Conservation (phyloP, 768 basidiomycete genomes). For the Tulasnella sp. region DNA sequence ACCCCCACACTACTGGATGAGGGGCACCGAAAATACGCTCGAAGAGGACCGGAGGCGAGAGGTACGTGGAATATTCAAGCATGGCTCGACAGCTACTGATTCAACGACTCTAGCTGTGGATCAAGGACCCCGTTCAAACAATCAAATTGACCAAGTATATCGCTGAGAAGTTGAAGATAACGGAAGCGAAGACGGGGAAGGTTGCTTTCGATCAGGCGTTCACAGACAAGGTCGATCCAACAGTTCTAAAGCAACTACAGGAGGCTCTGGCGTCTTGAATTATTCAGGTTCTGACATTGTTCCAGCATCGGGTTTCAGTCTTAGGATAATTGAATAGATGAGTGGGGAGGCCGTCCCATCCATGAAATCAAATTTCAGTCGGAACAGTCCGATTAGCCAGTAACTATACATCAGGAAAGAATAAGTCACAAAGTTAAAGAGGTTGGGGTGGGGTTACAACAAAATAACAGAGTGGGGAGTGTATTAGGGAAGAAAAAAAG, state of each 20-base stretch:
- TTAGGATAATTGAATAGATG: slow-evolving; percentile 10
- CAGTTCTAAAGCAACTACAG: slow-evolving; percentile 63
- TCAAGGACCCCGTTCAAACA: slow-evolving; percentile 72
- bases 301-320: neutral
- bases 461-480: neutral
- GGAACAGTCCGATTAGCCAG: slow-evolving; percentile 7
- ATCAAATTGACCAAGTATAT: slow-evolving; percentile 66
- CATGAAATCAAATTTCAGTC: neutral
- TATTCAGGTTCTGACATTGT: neutral
- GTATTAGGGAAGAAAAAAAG: neutral
- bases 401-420: neutral
- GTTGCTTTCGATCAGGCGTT: slow-evolving; percentile 62
- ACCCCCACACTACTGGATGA: slow-evolving; percentile 61
- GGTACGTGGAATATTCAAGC: slow-evolving; percentile 49
- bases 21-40: slow-evolving; percentile 66
- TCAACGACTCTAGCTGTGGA: slow-evolving; percentile 57
- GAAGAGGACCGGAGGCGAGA: slow-evolving; percentile 76
- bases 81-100: neutral
- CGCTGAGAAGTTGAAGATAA: slow-evolving; percentile 61
- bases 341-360: neutral
- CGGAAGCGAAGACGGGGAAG: slow-evolving; percentile 58
- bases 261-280: slow-evolving; percentile 16
- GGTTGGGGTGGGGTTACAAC: neutral
- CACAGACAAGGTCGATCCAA: slow-evolving; percentile 68
- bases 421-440: slow-evolving; percentile 17